Evolutionary conservation across 108 stramenopile species (phyloP), one percentile per base, ranked within the genome.

Genomic region (Aurantiochytrium sp.): DNA sequence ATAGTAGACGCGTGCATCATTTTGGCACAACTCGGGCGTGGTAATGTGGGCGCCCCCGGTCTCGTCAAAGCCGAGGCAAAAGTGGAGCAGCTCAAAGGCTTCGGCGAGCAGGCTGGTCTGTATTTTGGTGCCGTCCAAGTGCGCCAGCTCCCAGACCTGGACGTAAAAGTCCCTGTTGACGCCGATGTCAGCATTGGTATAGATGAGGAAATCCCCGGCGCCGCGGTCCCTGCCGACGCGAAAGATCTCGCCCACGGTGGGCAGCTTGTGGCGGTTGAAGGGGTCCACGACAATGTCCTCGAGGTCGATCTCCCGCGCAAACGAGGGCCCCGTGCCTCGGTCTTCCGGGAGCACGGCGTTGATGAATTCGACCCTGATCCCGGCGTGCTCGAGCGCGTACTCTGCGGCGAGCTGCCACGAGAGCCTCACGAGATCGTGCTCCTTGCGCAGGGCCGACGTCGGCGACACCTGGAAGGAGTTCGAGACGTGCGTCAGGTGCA

Each of bases 131-230:
- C 24, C 45, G 45, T 81, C 73, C 27, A 22, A 30, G 45, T 81
- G 73, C 39, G 73, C 73, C 21, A 81, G 4, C 39, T 81, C 39
- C 73, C 73, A 81, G 27, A 24, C 73, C 24, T 81, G 39, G 21
- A 81, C 73, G 32, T 81, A 81, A 81, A 81, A 81, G 73, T 81
- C 73, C 17, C 24, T 6, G 1, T 48, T 12, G 8, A 48, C 4
- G 17, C 73, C 73, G 32, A 81, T 81, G 45, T 81, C 73, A 12
- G 73, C 73, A 48, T 81, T 81, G 1, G 73, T 81, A 24, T 81
- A 81, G 12, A 81, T 48, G 1, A 81, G 73, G 4, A 30, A 42
- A 6, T 81, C 24, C 32, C 73, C 73, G 15, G 1, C 12, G 2
- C 73, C 73, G 24, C 32, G 45, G 17, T 41, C 45, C 32, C 45